Evolutionary conservation across 2,329 filamentous ascomycete genomes (phyloP).

Genomic region (Alternaria triticina): DNA sequence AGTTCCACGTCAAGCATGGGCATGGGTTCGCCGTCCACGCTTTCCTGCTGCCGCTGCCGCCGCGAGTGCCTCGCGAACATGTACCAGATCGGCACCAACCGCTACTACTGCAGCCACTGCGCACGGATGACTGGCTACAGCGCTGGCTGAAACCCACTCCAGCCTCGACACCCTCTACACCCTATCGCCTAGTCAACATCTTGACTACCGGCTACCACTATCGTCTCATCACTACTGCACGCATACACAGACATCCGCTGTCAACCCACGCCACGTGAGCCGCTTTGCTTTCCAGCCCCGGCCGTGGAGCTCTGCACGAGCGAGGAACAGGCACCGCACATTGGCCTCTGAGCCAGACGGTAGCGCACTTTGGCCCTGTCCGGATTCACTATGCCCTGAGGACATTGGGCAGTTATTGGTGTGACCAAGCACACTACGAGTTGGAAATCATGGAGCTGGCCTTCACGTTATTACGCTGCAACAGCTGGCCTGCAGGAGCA

Average conservation of each 20-base stretch:
- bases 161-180: neutral
- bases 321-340: neutral
- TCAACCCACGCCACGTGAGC: neutral
- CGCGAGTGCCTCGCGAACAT: slow-evolving; percentile 40
- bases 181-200: neutral
- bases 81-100: slow-evolving; percentile 48
- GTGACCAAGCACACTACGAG: neutral
- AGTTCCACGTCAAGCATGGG: slow-evolving; percentile 19
- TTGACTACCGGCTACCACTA: neutral
- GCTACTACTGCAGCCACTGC: slow-evolving; percentile 51
- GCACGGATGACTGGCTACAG: slow-evolving; percentile 49
- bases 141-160: slow-evolving; percentile 34
- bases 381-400: neutral
- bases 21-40: slow-evolving; percentile 19
- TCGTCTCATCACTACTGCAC: neutral
- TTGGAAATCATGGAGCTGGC: slow-evolving; percentile 9
- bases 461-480: slow-evolving; percentile 1
- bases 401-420: neutral
- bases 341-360: neutral
- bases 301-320: neutral
- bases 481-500: slow-evolving; percentile 9
- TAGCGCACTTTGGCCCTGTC: slow-evolving; percentile 1
- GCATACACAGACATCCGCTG: slow-evolving; percentile 1
- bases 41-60: slow-evolving; percentile 46
- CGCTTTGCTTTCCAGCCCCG: neutral